Conservation (phyloP, 2,329 filamentous ascomycete genomes). For the Beauveria caledonica region DNA sequence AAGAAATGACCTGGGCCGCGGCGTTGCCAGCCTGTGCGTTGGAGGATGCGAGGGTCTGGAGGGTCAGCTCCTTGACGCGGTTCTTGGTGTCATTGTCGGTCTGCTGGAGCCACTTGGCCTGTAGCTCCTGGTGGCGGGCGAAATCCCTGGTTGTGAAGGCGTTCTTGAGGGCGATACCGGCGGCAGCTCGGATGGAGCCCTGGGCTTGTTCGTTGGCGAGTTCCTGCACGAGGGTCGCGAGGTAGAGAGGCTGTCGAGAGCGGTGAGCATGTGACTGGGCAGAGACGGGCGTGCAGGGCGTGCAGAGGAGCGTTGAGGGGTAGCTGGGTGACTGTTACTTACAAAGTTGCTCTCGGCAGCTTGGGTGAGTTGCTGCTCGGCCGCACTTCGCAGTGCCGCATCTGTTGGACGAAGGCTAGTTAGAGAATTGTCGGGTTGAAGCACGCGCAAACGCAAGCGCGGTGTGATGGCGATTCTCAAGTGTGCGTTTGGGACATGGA, state of each 20-base stretch:
- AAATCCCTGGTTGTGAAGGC: conserved; percentile 92
- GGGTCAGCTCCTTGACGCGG: conserved; percentile 80
- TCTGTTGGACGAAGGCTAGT: conserved; percentile 49
- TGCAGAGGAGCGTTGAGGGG: conserved; percentile 7
- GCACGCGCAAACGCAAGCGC: background rate
- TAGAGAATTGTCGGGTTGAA: conserved; percentile 14
- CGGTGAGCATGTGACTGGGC: conserved; percentile 20
- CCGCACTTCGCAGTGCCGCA: conserved; percentile 78
- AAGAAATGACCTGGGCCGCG: conserved; percentile 89
- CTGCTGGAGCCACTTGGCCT: conserved; percentile 85
- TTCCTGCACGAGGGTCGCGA: conserved; percentile 85
- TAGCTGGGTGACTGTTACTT: conserved; percentile 28
- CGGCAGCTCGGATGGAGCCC: conserved; percentile 81
- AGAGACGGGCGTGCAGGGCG: conserved; percentile 11
- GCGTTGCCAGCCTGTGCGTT: conserved; percentile 80
- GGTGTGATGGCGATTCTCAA: conserved; percentile 9
- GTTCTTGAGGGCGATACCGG: conserved; percentile 96
- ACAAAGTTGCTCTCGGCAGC: conserved; percentile 96
- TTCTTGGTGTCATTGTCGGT: conserved; percentile 75
- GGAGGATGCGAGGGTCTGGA: conserved; percentile 74
- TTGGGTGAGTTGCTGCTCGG: conserved; percentile 88
- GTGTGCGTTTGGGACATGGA: conserved; percentile 8
- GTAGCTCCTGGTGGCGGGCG: conserved; percentile 77
- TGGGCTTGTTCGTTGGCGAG: conserved; percentile 83
- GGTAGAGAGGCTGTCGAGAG: conserved; percentile 68